Evolutionary conservation across 352 stramenopile genomes (phyloP), one percentile per base, ranked within the genome.

Genomic region (Phytopythium kandeliae): DNA sequence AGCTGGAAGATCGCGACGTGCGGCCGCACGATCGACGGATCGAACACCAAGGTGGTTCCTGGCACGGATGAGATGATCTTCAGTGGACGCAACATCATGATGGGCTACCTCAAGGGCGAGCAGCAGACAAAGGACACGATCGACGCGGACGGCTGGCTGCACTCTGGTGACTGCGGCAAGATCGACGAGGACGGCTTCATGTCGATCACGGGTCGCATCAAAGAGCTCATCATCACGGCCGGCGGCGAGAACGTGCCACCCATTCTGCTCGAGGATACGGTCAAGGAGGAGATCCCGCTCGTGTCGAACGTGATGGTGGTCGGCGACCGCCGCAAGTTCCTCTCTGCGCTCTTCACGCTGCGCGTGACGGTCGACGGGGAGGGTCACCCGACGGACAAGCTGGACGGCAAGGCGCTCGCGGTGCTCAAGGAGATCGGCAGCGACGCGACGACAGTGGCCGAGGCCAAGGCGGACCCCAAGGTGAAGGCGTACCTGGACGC

Each of bases 191-290:
- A 92, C 35, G 87, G 92, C n/a, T 98, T 98, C 64, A 85, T 97
- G 74, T 76, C 64, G 40, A 98, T 98, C 54, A 98, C 95, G 16
- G 95, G 95, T 19, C 89, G 95, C 52, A 97, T 98, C 71, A 98
- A 98, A 68, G 95, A 98, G 66, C 60, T 98, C 19, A 95, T 98
- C 50, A 89, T 97, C 56, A 98, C 92, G 36, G 93, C 95, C n/a
- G 95, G 95, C 60, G 95, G 95, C 30, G 95, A 98, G 63, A 98
- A 98, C 70, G 83, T 98, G 15, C 75, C 95, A 19, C 95, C 95
- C 42, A 86, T 96, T 7, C 70, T 95, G 35, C 89, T 97, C 57
- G 92, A 97, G 53, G 82, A 98, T 59, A 78, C 74, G 21, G 62
- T 98, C 26, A 98, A 98, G 72, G 74, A 89, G 37, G 78, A 93